Evolutionary conservation across 139 green algal genomes (phyloP), one percentile per base, ranked within the genome.

Genomic region (Ettlia oleoabundans): DNA sequence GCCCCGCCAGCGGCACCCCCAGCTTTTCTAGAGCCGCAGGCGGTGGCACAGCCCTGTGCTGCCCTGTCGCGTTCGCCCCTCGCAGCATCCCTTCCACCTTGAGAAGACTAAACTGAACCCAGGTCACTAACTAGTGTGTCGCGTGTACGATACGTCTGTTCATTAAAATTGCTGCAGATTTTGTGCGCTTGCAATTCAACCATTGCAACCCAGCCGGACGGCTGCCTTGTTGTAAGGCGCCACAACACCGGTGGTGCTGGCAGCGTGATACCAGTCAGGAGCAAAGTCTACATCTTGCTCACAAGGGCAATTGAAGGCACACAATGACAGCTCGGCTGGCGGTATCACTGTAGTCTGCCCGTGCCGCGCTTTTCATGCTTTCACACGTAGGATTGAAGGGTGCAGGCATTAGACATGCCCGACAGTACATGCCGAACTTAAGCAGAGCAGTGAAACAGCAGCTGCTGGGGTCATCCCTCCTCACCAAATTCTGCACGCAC

Each of bases 91-190:
- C 15, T 15, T 43, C 42, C 41, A 51, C 73, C 73, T 61, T 40
- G 73, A 80, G 73, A 80, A 80, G 73, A 80, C 35, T 28, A 53
- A 80, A 55, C 53, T 52, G n/a, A 67, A 42, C 38, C 52, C 37
- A 65, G 28, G 53, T 69, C 51, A 80, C 41, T n/a, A 38, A 38
- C 69, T 80, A 80, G 72, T 67, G 52, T 38, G 47, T 69, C 55
- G 73, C 73, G 73, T 80, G 73, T 80, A 80, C 73, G 73, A 80
- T 78, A 72, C 65, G 65, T 72, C 65, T 69, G 47, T 52, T 38
- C 58, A 69, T 80, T 55, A 53, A 69, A n/a, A 37, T 40, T 53
- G 52, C 53, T 53, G 65, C 65, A 47, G 62, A 69, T 80, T 68
- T 55, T 68, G 53, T 64, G 63, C 32, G 19, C 70, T 52, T 42